Percentiles rank a stretch among this genome's conserved stretches.
phyloP scores from a whole-genome alignment of 2,329 filamentous ascomycete species.

The Aspergillus hortae region DNA sequence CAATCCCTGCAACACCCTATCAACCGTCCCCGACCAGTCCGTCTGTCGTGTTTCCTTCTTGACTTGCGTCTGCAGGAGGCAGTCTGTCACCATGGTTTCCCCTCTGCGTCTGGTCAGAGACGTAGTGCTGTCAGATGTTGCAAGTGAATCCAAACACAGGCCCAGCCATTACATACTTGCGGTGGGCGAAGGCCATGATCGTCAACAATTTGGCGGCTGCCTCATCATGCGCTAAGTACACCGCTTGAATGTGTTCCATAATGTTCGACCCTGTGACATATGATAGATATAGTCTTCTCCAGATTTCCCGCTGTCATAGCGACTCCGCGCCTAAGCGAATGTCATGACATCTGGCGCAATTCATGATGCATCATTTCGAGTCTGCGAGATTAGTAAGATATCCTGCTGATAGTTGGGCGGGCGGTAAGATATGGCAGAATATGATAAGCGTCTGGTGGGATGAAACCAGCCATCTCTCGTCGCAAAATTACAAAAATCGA shows the following conservation, averaged over 20 bases:
- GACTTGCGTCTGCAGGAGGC: too few relatives aligned
- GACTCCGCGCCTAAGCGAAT: background rate
- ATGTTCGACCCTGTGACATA: background rate
- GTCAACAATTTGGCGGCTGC: too few relatives aligned
- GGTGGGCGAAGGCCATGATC: too few relatives aligned
- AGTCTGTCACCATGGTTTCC: too few relatives aligned
- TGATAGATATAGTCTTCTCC: background rate
- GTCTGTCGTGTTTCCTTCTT: background rate
- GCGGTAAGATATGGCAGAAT: background rate
- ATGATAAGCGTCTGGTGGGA: background rate
- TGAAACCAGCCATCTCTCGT: too few relatives aligned
- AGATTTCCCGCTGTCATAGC: background rate
- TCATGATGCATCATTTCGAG: background rate
- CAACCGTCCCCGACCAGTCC: background rate
- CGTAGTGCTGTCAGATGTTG: background rate
- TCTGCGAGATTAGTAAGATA: background rate
- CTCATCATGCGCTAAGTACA: too few relatives aligned
- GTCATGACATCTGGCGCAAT: background rate
- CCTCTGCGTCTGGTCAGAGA: background rate
- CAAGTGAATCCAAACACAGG: too few relatives aligned
- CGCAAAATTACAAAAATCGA: too few relatives aligned
- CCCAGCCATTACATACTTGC: too few relatives aligned
- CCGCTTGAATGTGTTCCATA: too few relatives aligned
- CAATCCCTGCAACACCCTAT: constrained; percentile 6
- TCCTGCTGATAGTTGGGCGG: background rate